Conservation (phyloP, 139 green algal species). For the Parachlorella kessleri region DNA sequence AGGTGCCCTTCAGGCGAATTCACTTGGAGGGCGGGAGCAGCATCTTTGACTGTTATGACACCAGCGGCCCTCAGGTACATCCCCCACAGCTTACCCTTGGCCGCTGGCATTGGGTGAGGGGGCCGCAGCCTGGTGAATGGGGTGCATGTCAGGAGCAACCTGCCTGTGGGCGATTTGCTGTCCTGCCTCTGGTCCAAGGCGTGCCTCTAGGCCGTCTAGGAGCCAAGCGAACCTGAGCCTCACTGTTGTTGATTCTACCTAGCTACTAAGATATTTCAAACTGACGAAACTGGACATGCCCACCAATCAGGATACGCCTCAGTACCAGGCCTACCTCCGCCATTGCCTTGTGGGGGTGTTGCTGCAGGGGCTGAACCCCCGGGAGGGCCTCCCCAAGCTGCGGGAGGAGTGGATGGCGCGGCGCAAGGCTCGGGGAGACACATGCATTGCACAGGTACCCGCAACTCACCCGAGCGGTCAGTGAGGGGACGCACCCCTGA, state of each 20-base stretch:
- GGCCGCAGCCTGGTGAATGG: no score
- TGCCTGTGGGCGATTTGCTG: no score
- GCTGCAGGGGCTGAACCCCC: conserved; percentile 61
- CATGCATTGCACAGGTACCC: neutral
- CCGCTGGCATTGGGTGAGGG: neutral
- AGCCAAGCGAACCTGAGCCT: neutral
- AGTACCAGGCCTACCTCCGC: neutral
- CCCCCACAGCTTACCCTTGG: neutral
- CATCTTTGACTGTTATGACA: conserved; percentile 92
- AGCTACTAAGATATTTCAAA: neutral
- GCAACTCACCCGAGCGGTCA: neutral
- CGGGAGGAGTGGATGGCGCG: conserved; percentile 74
- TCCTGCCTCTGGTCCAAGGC: neutral
- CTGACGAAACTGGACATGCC: neutral
- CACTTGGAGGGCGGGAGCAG: conserved; percentile 75
- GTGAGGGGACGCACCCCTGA: neutral
- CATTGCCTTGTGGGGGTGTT: neutral
- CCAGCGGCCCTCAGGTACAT: conserved; percentile 80
- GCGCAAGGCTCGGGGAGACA: conserved; percentile 64
- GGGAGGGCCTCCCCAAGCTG: conserved; percentile 79
- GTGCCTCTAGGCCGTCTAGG: neutral
- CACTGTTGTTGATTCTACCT: neutral
- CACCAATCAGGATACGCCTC: neutral
- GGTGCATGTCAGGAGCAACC: no score
- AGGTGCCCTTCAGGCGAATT: conserved; percentile 88